phyloP scores from a whole-genome alignment of 768 basidiomycete species.

The Mycena capillaripes region DNA sequence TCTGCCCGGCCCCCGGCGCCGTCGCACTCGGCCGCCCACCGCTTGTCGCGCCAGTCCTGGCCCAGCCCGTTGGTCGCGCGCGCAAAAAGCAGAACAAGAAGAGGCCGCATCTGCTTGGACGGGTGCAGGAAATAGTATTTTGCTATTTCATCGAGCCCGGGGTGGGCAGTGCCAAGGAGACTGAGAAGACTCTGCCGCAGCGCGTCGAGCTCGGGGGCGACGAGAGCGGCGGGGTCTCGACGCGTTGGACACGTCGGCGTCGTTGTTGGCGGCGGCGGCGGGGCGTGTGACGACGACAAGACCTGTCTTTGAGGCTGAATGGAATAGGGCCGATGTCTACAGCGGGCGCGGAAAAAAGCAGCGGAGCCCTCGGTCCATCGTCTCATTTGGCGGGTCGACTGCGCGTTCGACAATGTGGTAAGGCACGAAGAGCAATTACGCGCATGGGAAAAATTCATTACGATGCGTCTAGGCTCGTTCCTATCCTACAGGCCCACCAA shows the following conservation, averaged over 20 bases:
- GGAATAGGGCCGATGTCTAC: constrained; percentile 36
- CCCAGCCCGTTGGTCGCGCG: constrained; percentile 95
- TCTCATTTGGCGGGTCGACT: constrained; percentile 17
- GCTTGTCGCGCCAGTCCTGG: constrained; percentile 68
- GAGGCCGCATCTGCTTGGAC: constrained; percentile 91
- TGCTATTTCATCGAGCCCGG: constrained; percentile 88
- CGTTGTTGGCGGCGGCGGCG: constrained; percentile 78
- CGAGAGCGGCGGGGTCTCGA: constrained; percentile 77
- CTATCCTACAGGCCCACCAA: neutral
- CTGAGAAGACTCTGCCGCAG: constrained; percentile 80
- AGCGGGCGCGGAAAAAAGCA: constrained; percentile 23
- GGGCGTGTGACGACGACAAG: constrained; percentile 42
- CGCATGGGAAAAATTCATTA: constrained; percentile 11
- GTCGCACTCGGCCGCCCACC: constrained; percentile 72
- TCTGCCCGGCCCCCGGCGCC: constrained; percentile 63
- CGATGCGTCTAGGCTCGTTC: neutral
- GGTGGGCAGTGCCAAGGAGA: constrained; percentile 91
- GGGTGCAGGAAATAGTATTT: constrained; percentile 93
- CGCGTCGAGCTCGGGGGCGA: constrained; percentile 79
- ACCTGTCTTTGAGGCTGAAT: constrained; percentile 20
- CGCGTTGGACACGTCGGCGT: constrained; percentile 34
- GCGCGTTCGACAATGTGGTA: constrained; percentile 15
- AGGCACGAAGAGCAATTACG: neutral
- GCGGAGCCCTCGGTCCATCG: constrained; percentile 32
- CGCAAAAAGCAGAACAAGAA: constrained; percentile 90